Evolutionary conservation across 352 stramenopile species (phyloP), one percentile per base, ranked within the genome.

Genomic region (Thraustotheca clavata): DNA sequence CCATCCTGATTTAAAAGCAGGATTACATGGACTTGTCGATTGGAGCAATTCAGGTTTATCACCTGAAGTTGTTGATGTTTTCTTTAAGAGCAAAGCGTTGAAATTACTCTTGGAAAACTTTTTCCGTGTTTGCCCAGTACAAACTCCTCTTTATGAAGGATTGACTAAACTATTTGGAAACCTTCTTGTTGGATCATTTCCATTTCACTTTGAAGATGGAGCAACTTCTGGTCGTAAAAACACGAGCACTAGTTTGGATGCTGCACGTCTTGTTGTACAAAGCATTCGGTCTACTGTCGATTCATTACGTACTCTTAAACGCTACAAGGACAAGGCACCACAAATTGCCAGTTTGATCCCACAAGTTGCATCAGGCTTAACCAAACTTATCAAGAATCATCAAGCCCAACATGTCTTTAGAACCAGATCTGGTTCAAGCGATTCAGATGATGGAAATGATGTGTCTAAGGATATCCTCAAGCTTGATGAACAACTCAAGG

Each of bases 21-120:
- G 81, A 31, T 77, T 93, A 11, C 73, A 87, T 26, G 83, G 83
- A 0, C 73, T 93, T 7, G 50, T 91, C 3, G 80, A 79, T 14
- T 93, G 83, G 83, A 91, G 81, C 35, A 72, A 75, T 14, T 38
- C 90, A 36, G 84, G 76, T 60, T 41, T 80, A 20, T 69, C 81
- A 68, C 80, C 78, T 4, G 80, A 88, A 12, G 80, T 79, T n/a
- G 80, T 89, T 52, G 62, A 83, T 39, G 61, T 67, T 26, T 85
- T 91, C 61, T 89, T 93, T 70, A 74, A 89, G 59, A 80, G 79
- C 63, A 59, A 79, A 18, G 80, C 83, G 31, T 72, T 93, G 41
- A 61, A 72, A 33, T 59, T 88, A 46, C 69, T 93, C 36, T 55
- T 93, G 7, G 48, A 54, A 33, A 91, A 89, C 43, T 60, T 93